Evolutionary conservation across 1,284 basidiomycete species (phyloP).

Genomic region (Marasmius sp.): DNA sequence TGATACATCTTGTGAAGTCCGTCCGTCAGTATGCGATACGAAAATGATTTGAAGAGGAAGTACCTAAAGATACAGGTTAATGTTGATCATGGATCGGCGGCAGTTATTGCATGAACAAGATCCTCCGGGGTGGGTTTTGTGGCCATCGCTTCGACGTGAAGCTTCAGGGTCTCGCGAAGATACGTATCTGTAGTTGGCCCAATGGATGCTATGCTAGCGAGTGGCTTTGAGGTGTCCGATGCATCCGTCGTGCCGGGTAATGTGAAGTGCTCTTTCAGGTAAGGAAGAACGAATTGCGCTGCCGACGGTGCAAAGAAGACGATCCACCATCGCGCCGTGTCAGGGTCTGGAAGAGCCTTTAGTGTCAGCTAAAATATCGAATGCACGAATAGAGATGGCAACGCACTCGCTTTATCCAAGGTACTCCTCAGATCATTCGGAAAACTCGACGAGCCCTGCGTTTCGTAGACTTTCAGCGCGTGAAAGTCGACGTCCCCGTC

Average conservation of each 20-base stretch:
- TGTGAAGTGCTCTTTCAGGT: conserved; percentile 45
- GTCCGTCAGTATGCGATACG: too few relatives aligned
- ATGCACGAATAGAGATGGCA: neutral
- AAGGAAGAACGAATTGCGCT: conserved; percentile 55
- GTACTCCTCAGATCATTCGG: conserved; percentile 39
- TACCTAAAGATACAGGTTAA: too few relatives aligned
- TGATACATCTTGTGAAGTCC: neutral
- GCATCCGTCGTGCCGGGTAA: conserved; percentile 16
- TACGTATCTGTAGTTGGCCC: conserved; percentile 64
- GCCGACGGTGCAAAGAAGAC: conserved; percentile 76
- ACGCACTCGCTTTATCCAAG: conserved; percentile 20
- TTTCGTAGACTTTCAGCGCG: conserved; percentile 66
- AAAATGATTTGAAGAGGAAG: too few relatives aligned
- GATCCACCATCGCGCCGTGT: conserved; percentile 58
- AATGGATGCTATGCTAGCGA: conserved; percentile 52
- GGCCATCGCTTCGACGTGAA: conserved; percentile 55
- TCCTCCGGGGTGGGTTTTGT: conserved; percentile 56
- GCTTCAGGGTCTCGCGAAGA: conserved; percentile 42
- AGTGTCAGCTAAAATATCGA: neutral
- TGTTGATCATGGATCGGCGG: neutral
- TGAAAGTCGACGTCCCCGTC: conserved; percentile 45
- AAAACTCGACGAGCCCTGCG: conserved; percentile 55
- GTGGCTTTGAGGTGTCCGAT: conserved; percentile 1
- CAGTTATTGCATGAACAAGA: conserved; percentile 40
- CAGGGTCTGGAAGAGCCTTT: neutral